These are phyloP conservation scores for Ogataea sp. DNA, from an alignment of 805 yeast genomes.

Conservation along the genomic window DNA sequence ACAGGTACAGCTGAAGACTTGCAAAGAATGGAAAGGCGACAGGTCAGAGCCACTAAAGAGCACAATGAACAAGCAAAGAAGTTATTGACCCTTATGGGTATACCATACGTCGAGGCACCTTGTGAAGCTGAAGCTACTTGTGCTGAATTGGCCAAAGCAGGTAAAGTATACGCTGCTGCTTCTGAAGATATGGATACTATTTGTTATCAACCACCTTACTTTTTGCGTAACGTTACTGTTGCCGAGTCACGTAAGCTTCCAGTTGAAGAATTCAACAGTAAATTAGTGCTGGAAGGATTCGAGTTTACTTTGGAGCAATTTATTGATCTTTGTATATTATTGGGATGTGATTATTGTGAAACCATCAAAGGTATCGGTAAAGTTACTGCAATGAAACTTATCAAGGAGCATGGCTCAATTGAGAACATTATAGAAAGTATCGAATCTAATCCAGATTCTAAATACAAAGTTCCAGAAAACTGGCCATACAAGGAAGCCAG, in stretches of 20 bases:
- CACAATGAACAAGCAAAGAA: slow-evolving; percentile 93
- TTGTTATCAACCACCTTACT: slow-evolving; percentile 79
- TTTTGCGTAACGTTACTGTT: slow-evolving; percentile 85
- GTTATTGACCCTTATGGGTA: slow-evolving; percentile 82
- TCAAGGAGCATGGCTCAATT: slow-evolving; percentile 74
- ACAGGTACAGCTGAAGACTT: slow-evolving; percentile 74
- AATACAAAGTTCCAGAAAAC: slow-evolving; percentile 82
- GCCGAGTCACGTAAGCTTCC: slow-evolving; percentile 93
- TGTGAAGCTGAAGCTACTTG: slow-evolving; percentile 99
- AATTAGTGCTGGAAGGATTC: slow-evolving; percentile 64
- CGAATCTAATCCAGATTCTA: slow-evolving; percentile 46
- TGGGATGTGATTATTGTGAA: slow-evolving; percentile 97
- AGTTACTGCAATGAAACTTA: slow-evolving; percentile 82
- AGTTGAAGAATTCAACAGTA: slow-evolving; percentile 71
- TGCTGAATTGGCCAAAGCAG: slow-evolving; percentile 82
- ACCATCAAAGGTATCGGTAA: slow-evolving; percentile 96
- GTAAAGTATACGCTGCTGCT: slow-evolving; percentile 95
- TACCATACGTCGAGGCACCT: slow-evolving; percentile 90
- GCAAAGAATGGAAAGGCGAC: slow-evolving; percentile 71
- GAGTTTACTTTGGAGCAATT: slow-evolving; percentile 69
- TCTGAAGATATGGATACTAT: slow-evolving; percentile 98
- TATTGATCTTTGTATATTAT: slow-evolving; percentile 82
- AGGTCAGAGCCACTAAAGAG: slow-evolving; percentile 80
- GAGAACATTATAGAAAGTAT: slow-evolving; percentile 70
- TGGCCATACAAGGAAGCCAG: slow-evolving; percentile 93